phyloP scores from a whole-genome alignment of 495 filamentous ascomycete genomes.

The Penicillium malachiteum region DNA sequence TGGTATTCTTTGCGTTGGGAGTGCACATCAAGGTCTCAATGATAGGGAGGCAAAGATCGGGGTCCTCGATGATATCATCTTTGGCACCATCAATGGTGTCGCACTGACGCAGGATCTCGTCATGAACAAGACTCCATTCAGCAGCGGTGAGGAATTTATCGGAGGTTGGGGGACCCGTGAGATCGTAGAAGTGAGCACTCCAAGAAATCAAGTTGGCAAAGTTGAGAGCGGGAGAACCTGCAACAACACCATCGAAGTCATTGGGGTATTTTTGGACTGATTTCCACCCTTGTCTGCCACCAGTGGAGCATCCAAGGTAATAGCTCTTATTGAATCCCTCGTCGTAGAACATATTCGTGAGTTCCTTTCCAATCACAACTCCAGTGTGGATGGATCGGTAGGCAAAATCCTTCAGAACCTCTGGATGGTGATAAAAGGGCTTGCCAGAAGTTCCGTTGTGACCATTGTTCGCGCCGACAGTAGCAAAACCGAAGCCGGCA shows the following conservation, averaged over 20 bases:
- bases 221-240: slow-evolving; percentile 54
- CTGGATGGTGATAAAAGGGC: slow-evolving; percentile 50
- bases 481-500: slow-evolving; percentile 51
- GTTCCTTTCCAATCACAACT: slow-evolving; percentile 49
- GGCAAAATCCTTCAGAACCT: slow-evolving; percentile 51
- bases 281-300: slow-evolving; percentile 55
- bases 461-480: slow-evolving; percentile 57
- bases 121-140: slow-evolving; percentile 51
- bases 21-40: slow-evolving; percentile 54
- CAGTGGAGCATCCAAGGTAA: slow-evolving; percentile 58
- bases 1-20: slow-evolving; percentile 22
- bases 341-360: slow-evolving; percentile 49
- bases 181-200: slow-evolving; percentile 52
- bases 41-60: slow-evolving; percentile 56
- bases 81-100: slow-evolving; percentile 61
- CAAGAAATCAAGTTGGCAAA: slow-evolving; percentile 53
- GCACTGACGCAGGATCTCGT: slow-evolving; percentile 64
- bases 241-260: slow-evolving; percentile 66
- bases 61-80: slow-evolving; percentile 65
- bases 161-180: slow-evolving; percentile 45
- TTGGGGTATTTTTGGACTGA: slow-evolving; percentile 49
- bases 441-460: slow-evolving; percentile 54
- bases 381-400: slow-evolving; percentile 52
- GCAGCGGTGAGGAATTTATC: slow-evolving; percentile 51
- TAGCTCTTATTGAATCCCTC: slow-evolving; percentile 47